Base-by-base conservation (phyloP, 176 grass and related monocot species). In the Saccharum officinarum region DNA sequence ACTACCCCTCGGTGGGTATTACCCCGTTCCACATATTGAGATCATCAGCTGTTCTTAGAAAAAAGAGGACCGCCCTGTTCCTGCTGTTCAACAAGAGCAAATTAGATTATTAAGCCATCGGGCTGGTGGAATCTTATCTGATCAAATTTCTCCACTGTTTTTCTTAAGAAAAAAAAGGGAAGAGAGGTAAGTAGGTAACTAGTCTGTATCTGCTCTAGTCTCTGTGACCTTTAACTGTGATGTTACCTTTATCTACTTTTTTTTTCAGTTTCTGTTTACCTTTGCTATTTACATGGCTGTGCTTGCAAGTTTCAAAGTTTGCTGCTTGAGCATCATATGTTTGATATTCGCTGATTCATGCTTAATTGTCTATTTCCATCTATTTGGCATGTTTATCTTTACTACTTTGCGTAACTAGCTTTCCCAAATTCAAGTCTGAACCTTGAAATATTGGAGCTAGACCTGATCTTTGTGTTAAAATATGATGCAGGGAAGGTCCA, bases 401-500 rank as follows among this genome's bases (percentile, higher is more conserved):
- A 68, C 0, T 73, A n/a, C 45, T 45, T 10, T 83, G 60, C 10
- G 30, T 67, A 6, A 59, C 25, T 74, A 83, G 46, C 67, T 79
- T 61, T 78, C 65, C 31, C 1, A 25, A 23, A 12, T 60, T 60
- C 39, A 26, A 30, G 45, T 86, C 0, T 75, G 8, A 37, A 23
- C 25, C 25, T 16, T 76, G 59, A 20, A 82, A 78, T 60, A 59
- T 89, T 77, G 67, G 66, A 60, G 46, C 34, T 68, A 46, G 55
- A 90, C 67, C 41, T 87, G 46, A 74, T 79, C 13, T 83, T 87
- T 90, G 16, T 79, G 54, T 8, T 83, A 64, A 55, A 67, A 67
- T 83, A 49, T 83, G 57, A 87, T 74, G 3, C 80, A 87, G 89
- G 75, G 68, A 87, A 83, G 61, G 67, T 75, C 14, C 37, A 84